These are phyloP conservation scores for Annulohypoxylon moriforme DNA, from an alignment of 495 filamentous ascomycete species.

Conservation along the genomic window DNA sequence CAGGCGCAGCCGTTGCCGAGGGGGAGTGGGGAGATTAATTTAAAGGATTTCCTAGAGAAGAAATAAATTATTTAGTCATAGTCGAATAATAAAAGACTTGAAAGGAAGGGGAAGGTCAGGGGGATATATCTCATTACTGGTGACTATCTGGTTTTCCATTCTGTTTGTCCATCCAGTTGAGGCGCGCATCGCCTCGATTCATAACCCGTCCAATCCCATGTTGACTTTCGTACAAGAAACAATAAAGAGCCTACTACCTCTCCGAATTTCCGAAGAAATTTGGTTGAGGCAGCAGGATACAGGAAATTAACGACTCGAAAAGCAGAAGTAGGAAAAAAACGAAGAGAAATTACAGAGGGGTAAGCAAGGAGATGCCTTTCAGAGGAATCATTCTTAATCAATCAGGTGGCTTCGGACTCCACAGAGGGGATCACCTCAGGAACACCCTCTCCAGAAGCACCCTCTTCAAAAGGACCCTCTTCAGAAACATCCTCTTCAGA, in stretches of 20 bases:
- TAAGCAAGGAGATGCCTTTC: background rate
- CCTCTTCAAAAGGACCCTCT: too few relatives aligned
- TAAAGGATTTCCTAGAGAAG: constrained; percentile 80
- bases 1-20: constrained; percentile 83
- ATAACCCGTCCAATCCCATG: background rate
- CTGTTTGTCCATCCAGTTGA: background rate
- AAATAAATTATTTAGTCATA: constrained; percentile 49
- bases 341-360: background rate
- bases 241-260: background rate
- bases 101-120: background rate
- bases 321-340: background rate
- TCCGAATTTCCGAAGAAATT: background rate
- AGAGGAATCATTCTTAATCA: background rate
- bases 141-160: background rate
- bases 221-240: background rate
- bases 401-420: background rate
- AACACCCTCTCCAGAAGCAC: background rate
- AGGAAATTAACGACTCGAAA: background rate
- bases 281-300: background rate
- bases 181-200: background rate
- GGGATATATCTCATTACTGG: background rate
- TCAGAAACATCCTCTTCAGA: too few relatives aligned
- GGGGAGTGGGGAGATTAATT: constrained; percentile 82
- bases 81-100: background rate
- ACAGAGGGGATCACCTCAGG: background rate